Evolutionary conservation across 192 early-diverging fungal genomes (phyloP), one percentile per base, ranked within the genome.

Genomic region (Mortierella alpina): DNA sequence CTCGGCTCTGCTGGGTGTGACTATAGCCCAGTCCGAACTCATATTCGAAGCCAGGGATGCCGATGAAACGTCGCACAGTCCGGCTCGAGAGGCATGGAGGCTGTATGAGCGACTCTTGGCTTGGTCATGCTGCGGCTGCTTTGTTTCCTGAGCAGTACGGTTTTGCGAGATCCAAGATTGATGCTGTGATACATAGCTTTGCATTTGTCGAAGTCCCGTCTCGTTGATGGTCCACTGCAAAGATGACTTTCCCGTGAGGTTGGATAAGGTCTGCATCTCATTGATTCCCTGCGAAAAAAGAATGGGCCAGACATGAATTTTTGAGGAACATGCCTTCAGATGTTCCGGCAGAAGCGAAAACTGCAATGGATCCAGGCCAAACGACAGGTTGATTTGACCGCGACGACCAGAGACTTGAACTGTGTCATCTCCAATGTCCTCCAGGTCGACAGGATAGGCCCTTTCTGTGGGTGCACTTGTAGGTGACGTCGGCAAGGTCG

Each of bases 211-310:
- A n/a, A 79, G 69, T 0, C 76, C 69, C 9, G 71, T 57, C 47
- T 71, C 69, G 42, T 79, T 79, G 31, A 79, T 79, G 5, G 76
- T 20, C 9, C 50, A 63, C 39, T 79, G 76, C 7, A 79, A 9
- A 1, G 69, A 64, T 1, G 68, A 71, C 39, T 71, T 71, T 57
- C 76, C 69, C 23, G 69, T 79, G 9, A 79, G 45, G 41, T 79
- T 79, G 22, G 76, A 79, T 5, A 79, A 39, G 22, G 76, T 72
- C n/a, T 79, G 76, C 76, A 79, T 79, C 46, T 79, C 76, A 39
- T 79, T 79, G 51, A 79, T 79, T 1, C 76, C 76, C 23, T 79
- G 76, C 2, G 76, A 72, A 58, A 79, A 79, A 10, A 79, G 31
- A 10, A 72, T 53, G 4, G 76, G 76, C 4, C 20, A 54, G 42